Percentiles rank a stretch among this genome's conserved stretches.
Evolutionary conservation across 176 grass and related monocot species (phyloP).

Genomic region (Oryza meyeriana): DNA sequence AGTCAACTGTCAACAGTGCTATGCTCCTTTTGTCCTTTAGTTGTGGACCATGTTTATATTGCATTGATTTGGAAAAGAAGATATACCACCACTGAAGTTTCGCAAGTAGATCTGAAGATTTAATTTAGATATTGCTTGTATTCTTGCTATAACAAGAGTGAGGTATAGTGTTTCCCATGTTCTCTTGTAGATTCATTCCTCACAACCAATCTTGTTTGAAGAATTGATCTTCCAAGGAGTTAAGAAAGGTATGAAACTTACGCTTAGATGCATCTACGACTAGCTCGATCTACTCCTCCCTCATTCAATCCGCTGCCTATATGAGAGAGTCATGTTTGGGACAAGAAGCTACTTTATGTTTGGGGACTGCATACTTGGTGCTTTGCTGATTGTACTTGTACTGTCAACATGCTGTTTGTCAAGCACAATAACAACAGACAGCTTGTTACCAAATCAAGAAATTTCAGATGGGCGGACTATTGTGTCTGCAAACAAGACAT

Average conservation of each 20-base stretch:
- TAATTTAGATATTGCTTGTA: not conserved
- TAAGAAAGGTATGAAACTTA: not conserved
- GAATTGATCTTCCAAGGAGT: not conserved
- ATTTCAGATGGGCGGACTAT: conserved; percentile 49
- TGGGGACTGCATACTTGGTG: not conserved
- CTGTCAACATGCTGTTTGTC: conserved; percentile 18
- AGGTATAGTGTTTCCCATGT: not conserved
- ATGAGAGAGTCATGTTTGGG: no score
- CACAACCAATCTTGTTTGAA: not conserved
- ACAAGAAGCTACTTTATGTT: no score
- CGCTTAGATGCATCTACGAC: not conserved
- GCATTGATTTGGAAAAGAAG: not conserved
- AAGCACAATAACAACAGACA: conserved; percentile 3
- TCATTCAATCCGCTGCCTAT: not conserved
- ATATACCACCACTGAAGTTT: not conserved
- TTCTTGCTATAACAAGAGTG: not conserved
- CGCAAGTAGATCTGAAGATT: no score
- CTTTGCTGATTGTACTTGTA: conserved; percentile 27
- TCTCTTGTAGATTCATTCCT: not conserved
- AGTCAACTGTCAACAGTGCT: not conserved
- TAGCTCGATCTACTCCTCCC: not conserved
- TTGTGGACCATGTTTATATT: not conserved
- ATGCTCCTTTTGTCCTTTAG: not conserved
- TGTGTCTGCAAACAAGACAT: not conserved
- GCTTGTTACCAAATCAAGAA: conserved; percentile 26